Percentiles rank a stretch among this genome's conserved stretches.
Evolutionary conservation across 2,329 filamentous ascomycete species (phyloP).

Genomic region (Talaromyces sp.): DNA sequence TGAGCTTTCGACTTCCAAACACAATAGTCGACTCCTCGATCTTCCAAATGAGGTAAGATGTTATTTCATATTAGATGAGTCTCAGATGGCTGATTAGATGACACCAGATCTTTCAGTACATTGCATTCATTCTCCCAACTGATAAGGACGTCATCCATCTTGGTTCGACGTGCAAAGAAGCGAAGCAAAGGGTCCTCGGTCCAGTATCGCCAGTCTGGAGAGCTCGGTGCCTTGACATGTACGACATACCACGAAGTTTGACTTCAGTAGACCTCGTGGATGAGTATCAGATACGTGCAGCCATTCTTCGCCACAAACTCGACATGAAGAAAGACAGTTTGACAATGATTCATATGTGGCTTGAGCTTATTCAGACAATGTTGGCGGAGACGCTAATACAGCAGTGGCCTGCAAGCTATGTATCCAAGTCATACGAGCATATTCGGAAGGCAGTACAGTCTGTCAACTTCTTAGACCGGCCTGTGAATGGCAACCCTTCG

Average conservation of each 20-base stretch:
- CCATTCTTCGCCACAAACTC: conserved; percentile 34
- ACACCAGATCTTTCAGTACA: conserved; percentile 36
- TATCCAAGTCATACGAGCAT: conserved; percentile 26
- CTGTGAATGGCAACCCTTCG: conserved; percentile 22
- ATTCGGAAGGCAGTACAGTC: conserved; percentile 23
- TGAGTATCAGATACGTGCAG: conserved; percentile 40
- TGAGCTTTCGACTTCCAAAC: background rate
- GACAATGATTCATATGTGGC: conserved; percentile 30
- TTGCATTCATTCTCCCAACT: conserved; percentile 29
- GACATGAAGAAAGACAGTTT: conserved; percentile 23
- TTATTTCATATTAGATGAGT: background rate
- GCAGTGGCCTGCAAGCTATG: background rate
- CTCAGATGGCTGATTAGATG: background rate
- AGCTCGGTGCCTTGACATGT: conserved; percentile 34
- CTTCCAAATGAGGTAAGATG: conserved; percentile 23
- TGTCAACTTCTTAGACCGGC: conserved; percentile 28
- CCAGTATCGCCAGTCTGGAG: conserved; percentile 39
- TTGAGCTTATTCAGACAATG: conserved; percentile 35
- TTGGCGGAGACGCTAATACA: conserved; percentile 27
- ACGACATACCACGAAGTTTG: conserved; percentile 32
- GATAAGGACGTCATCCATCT: conserved; percentile 39
- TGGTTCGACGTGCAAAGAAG: conserved; percentile 27
- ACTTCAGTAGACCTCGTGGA: conserved; percentile 27
- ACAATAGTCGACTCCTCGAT: conserved; percentile 7
- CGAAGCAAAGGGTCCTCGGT: conserved; percentile 29